phyloP scores from a whole-genome alignment of 2,329 filamentous ascomycete genomes.

The Rhinocladiella mackenziei region DNA sequence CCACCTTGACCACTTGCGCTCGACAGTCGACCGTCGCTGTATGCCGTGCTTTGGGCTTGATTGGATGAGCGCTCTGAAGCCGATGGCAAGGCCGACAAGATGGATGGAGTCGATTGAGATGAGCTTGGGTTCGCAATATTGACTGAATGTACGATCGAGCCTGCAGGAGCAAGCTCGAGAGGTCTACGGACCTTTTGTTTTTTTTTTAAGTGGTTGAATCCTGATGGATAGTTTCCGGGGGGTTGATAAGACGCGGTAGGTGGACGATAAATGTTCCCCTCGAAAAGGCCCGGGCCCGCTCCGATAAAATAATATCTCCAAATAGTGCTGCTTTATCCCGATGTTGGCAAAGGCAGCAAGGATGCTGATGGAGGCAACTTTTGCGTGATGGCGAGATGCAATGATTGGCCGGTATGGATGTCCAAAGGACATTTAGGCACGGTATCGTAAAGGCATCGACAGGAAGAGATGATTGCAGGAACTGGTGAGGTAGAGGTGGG shows the following conservation, averaged over 20 bases:
- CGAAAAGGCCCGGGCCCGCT: conserved; percentile 13
- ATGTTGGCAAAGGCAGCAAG: conserved; percentile 1
- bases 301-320: conserved; percentile 18
- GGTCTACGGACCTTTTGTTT: conserved; percentile 1
- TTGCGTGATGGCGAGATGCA: conserved; percentile 7
- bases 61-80: conserved; percentile 12
- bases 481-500: conserved; percentile 9
- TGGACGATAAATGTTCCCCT: conserved; percentile 11
- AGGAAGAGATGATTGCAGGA: conserved; percentile 15
- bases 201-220: conserved; percentile 4
- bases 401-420: conserved; percentile 11
- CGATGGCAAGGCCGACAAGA: conserved; percentile 14
- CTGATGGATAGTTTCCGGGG: conserved; percentile 6
- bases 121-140: conserved; percentile 23
- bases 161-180: conserved; percentile 25
- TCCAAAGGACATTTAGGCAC: conserved; percentile 11
- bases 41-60: conserved; percentile 12
- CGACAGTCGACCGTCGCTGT: conserved; percentile 15
- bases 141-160: conserved; percentile 21
- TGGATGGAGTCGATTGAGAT: conserved; percentile 13
- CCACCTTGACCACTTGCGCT: conserved; percentile 15
- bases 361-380: conserved; percentile 9
- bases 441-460: conserved; percentile 13
- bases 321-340: conserved; percentile 17
- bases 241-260: conserved; percentile 15